Percentiles rank a stretch among this genome's conserved stretches.
phyloP scores from a whole-genome alignment of 75 land plant genomes.

The Selaginella moellendorffii region DNA sequence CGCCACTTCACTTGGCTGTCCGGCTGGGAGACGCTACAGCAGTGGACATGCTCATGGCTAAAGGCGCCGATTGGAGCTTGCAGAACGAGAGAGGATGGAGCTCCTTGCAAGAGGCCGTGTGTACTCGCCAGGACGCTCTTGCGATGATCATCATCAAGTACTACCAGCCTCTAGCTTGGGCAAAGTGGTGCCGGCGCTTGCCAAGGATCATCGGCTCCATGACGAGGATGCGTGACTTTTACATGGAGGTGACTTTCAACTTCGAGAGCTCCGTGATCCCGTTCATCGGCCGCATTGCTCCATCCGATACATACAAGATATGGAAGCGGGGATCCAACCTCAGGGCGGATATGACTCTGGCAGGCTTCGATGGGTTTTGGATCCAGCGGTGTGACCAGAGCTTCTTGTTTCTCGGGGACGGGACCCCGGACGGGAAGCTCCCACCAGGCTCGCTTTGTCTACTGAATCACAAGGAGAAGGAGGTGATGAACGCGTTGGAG shows the following conservation, averaged over 20 bases:
- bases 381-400: conserved; percentile 78
- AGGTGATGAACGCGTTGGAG: conserved; percentile 73
- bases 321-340: conserved; percentile 71
- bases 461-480: conserved; percentile 64
- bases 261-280: conserved; percentile 76
- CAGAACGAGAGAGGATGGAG: conserved; percentile 70
- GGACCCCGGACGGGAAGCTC: conserved; percentile 55
- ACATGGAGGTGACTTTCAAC: conserved; percentile 62
- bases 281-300: conserved; percentile 54
- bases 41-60: conserved; percentile 38
- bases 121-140: conserved; percentile 41
- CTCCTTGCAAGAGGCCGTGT: conserved; percentile 60
- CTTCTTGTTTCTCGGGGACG: conserved; percentile 66
- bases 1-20: conserved; percentile 57
- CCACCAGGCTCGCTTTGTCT: conserved; percentile 59
- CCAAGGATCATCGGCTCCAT: conserved; percentile 50
- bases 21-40: conserved; percentile 35
- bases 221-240: conserved; percentile 69
- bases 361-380: conserved; percentile 69
- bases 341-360: conserved; percentile 70
- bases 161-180: conserved; percentile 74
- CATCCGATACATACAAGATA: conserved; percentile 67
- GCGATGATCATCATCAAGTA: conserved; percentile 50
- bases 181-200: conserved; percentile 68
- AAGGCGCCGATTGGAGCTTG: conserved; percentile 59